Conservation (phyloP, 2,329 filamentous ascomycete genomes). For the Colletotrichum musae region DNA sequence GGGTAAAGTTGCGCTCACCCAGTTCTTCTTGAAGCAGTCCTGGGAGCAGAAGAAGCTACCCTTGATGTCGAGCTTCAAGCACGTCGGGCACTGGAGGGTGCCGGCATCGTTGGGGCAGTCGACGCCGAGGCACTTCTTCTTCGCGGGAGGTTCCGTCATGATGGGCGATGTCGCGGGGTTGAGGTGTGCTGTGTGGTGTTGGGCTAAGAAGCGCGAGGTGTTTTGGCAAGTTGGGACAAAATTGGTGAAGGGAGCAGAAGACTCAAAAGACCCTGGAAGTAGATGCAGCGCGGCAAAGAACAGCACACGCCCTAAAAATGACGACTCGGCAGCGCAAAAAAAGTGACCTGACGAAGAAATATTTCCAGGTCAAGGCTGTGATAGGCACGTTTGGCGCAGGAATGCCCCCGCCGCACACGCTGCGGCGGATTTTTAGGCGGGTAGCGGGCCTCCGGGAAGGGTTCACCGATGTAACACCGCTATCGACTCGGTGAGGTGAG, state of each 20-base stretch:
- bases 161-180: constrained; percentile 41
- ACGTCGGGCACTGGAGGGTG: constrained; percentile 92
- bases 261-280: constrained; percentile 3
- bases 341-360: constrained; percentile 39
- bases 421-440: constrained; percentile 15
- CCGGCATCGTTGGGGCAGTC: constrained; percentile 92
- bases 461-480: constrained; percentile 14
- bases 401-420: constrained; percentile 16
- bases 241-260: not conserved
- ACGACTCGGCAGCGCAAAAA: constrained; percentile 21
- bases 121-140: constrained; percentile 82
- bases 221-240: not conserved
- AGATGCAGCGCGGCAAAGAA: constrained; percentile 22
- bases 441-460: not conserved
- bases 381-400: constrained; percentile 31
- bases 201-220: not conserved
- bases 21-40: constrained; percentile 99
- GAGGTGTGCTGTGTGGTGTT: constrained; percentile 1
- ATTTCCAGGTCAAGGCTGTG: constrained; percentile 27
- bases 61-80: constrained; percentile 87
- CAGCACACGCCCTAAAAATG: constrained; percentile 26
- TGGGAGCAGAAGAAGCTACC: constrained; percentile 98
- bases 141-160: constrained; percentile 66
- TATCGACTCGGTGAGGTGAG: not conserved
- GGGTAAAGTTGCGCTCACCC: constrained; percentile 73